Evolutionary conservation across 768 basidiomycete species (phyloP).

Genomic region (Wakefieldia striispora): DNA sequence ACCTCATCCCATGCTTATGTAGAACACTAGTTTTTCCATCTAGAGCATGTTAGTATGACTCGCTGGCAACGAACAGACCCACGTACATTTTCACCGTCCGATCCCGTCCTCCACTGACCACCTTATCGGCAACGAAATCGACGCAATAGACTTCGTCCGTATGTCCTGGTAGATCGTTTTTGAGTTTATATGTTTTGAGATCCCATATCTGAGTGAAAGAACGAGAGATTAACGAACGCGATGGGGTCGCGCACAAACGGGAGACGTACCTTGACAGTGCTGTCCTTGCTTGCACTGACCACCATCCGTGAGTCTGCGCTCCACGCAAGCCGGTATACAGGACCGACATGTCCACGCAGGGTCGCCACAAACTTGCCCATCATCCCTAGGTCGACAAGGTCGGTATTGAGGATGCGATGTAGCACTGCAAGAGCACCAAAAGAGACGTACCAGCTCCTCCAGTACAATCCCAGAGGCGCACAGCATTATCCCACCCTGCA

Average conservation of each 20-base stretch:
- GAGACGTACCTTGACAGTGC: conserved; percentile 80
- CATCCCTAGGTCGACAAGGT: too few species aligned
- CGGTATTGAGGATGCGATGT: too few species aligned
- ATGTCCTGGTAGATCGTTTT: conserved; percentile 91
- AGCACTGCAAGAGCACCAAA: too few species aligned
- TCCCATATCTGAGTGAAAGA: conserved; percentile 74
- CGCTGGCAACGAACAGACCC: neutral
- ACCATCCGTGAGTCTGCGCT: conserved; percentile 90
- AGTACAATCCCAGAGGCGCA: conserved; percentile 62
- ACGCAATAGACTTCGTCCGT: conserved; percentile 99
- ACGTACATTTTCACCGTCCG: conserved; percentile 89
- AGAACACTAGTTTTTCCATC: conserved; percentile 29
- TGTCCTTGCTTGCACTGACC: conserved; percentile 94
- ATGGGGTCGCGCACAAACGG: neutral
- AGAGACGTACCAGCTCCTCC: too few species aligned
- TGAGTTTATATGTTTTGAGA: conserved; percentile 93
- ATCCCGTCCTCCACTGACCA: conserved; percentile 97
- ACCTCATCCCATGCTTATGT: too few species aligned
- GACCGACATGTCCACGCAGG: conserved; percentile 91
- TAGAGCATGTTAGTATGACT: conserved; percentile 6
- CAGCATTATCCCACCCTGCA: conserved; percentile 86
- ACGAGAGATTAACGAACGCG: neutral
- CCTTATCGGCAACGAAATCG: conserved; percentile 97
- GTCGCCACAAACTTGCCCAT: too few species aligned
- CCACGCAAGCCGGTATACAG: conserved; percentile 95